Percentiles rank a stretch among this genome's conserved stretches.
phyloP scores from a whole-genome alignment of 169 alveolate species.

The Eimeria mitis region DNA sequence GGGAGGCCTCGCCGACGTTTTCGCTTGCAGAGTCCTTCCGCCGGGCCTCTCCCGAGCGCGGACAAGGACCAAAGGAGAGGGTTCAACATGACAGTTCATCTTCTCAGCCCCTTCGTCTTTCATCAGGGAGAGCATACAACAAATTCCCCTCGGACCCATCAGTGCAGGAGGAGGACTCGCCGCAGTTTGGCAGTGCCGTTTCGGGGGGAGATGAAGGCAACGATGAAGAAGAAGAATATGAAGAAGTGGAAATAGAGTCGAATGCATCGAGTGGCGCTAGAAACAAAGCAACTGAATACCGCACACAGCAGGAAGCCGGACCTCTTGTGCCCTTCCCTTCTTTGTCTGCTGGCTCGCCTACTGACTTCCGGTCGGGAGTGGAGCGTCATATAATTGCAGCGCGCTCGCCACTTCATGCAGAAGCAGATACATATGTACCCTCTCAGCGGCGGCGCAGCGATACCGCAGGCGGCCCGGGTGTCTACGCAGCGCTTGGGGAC shows the following conservation, averaged over 20 bases:
- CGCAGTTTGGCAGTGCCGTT: conserved; percentile 6
- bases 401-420: background rate
- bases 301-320: background rate
- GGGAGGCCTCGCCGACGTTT: background rate
- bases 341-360: conserved; percentile 31
- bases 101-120: background rate
- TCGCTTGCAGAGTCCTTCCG: conserved; percentile 40
- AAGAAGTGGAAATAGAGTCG: background rate
- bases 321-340: conserved; percentile 55
- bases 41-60: background rate
- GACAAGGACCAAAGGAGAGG: background rate
- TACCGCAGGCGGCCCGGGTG: background rate
- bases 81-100: background rate
- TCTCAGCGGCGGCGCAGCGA: conserved; percentile 53
- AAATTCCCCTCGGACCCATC: background rate
- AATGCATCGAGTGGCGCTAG: background rate
- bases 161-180: background rate
- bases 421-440: background rate
- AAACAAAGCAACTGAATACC: background rate
- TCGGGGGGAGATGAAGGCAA: background rate
- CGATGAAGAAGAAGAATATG: background rate
- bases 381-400: background rate
- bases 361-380: background rate
- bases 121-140: background rate
- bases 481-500: background rate